Conservation (phyloP, 805 yeast genomes). For the Barnettozyma wickerhamii region DNA sequence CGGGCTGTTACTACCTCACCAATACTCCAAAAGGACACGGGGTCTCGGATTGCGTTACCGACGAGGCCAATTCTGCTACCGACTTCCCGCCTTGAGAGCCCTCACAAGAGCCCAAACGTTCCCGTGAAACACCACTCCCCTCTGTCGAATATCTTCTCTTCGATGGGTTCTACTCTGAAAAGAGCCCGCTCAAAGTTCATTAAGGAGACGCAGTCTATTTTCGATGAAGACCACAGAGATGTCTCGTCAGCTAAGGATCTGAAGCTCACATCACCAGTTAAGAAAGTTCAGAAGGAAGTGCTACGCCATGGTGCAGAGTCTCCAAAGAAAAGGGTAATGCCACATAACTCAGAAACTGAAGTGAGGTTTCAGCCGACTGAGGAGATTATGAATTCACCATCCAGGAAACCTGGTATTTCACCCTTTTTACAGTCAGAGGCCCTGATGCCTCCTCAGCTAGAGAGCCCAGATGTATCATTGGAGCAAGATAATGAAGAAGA, state of each 20-base stretch:
- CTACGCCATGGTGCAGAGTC: too few relatives aligned
- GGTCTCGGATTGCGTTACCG: constrained; percentile 1
- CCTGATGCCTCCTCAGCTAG: constrained; percentile 3
- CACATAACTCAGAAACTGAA: neutral
- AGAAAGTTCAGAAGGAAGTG: too few relatives aligned
- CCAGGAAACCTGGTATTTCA: too few relatives aligned
- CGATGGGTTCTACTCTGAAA: constrained; percentile 23
- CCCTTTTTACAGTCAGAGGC: neutral
- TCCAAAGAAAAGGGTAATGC: neutral
- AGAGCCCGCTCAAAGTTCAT: constrained; percentile 21
- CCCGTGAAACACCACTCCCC: constrained; percentile 20
- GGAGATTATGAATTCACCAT: too few relatives aligned
- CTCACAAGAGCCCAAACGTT: constrained; percentile 2
- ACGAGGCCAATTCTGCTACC: constrained; percentile 2
- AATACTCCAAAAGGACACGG: constrained; percentile 1
- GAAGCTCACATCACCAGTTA: too few relatives aligned
- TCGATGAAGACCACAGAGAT: constrained; percentile 8
- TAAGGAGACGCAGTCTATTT: constrained; percentile 14
- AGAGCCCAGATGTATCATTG: too few relatives aligned
- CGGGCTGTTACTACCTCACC: constrained; percentile 2
- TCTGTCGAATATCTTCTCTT: constrained; percentile 21
- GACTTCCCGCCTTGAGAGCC: constrained; percentile 11
- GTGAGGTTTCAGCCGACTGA: neutral
- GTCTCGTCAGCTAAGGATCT: too few relatives aligned
- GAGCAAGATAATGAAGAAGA: constrained; percentile 11